Conservation (phyloP, 768 basidiomycete species). For the Amanita pallidorosea region DNA sequence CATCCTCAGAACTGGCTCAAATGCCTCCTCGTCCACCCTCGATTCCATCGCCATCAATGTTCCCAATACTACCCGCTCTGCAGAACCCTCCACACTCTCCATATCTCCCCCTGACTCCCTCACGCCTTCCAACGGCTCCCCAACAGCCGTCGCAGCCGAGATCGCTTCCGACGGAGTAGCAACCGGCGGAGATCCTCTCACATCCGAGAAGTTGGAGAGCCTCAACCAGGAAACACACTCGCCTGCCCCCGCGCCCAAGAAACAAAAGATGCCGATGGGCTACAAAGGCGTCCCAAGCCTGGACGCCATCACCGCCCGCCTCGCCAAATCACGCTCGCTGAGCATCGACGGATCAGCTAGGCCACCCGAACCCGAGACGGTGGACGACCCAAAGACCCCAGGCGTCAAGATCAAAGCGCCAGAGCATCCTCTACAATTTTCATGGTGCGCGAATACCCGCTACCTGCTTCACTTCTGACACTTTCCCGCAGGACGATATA, state of each 20-base stretch:
- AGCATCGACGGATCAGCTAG: conserved; percentile 54
- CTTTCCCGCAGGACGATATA: conserved; percentile 63
- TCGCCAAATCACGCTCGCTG: conserved; percentile 61
- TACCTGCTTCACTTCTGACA: not conserved
- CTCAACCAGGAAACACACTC: conserved; percentile 38
- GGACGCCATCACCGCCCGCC: conserved; percentile 73
- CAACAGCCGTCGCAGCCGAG: not conserved
- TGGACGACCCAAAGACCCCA: conserved; percentile 77
- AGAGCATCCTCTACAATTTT: conserved; percentile 77
- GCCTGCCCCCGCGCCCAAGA: conserved; percentile 3
- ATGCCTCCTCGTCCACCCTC: conserved; percentile 34
- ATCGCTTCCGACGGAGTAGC: not conserved
- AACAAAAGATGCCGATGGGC: conserved; percentile 33
- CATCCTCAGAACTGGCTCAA: conserved; percentile 53
- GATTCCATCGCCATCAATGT: conserved; percentile 67
- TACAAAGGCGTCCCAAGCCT: conserved; percentile 86
- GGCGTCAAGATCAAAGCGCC: conserved; percentile 60
- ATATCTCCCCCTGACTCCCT: conserved; percentile 36
- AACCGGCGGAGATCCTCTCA: conserved; percentile 49
- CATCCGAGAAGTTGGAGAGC: conserved; percentile 54
- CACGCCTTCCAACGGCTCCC: conserved; percentile 20
- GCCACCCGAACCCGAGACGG: conserved; percentile 69
- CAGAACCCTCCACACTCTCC: conserved; percentile 46
- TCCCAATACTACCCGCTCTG: conserved; percentile 48
- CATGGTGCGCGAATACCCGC: conserved; percentile 42